phyloP scores from a whole-genome alignment of 2,329 filamentous ascomycete species.

The Shiraia bambusicola region DNA sequence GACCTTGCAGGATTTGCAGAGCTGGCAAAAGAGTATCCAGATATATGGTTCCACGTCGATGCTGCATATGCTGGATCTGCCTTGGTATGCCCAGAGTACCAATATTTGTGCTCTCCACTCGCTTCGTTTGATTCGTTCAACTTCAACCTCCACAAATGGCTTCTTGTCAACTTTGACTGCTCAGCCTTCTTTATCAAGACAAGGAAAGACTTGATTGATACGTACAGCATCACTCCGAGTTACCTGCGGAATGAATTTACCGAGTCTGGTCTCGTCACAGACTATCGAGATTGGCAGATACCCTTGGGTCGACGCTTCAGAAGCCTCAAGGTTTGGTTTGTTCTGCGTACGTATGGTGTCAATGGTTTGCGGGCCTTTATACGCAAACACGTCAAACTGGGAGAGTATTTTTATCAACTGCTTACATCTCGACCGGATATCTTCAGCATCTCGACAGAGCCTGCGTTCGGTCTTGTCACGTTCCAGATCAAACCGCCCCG shows the following conservation, averaged over 20 bases:
- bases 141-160: slow-evolving; percentile 97
- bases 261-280: slow-evolving; percentile 81
- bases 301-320: slow-evolving; percentile 87
- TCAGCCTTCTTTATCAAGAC: slow-evolving; percentile 75
- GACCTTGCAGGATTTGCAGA: slow-evolving; percentile 70
- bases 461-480: slow-evolving; percentile 79
- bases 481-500: slow-evolving; percentile 57
- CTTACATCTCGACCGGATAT: slow-evolving; percentile 64
- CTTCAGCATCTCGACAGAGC: slow-evolving; percentile 73
- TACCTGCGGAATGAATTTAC: slow-evolving; percentile 83
- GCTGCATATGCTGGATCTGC: slow-evolving; percentile 89
- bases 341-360: slow-evolving; percentile 79
- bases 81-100: slow-evolving; percentile 78
- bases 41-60: slow-evolving; percentile 90
- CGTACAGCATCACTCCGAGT: slow-evolving; percentile 74
- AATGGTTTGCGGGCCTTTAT: slow-evolving; percentile 74
- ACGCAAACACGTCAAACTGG: slow-evolving; percentile 65
- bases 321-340: slow-evolving; percentile 92
- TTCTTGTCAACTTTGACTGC: slow-evolving; percentile 88
- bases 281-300: slow-evolving; percentile 97
- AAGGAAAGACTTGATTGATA: slow-evolving; percentile 73
- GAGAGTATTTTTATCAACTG: slow-evolving; percentile 67
- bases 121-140: slow-evolving; percentile 81
- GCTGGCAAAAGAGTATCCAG: slow-evolving; percentile 55
- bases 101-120: slow-evolving; percentile 64